A percentile compares a stretch with the other conserved stretches of the same genome.
Conservation (phyloP, 2,329 filamentous ascomycete genomes). For the Sporothrix pallida region DNA sequence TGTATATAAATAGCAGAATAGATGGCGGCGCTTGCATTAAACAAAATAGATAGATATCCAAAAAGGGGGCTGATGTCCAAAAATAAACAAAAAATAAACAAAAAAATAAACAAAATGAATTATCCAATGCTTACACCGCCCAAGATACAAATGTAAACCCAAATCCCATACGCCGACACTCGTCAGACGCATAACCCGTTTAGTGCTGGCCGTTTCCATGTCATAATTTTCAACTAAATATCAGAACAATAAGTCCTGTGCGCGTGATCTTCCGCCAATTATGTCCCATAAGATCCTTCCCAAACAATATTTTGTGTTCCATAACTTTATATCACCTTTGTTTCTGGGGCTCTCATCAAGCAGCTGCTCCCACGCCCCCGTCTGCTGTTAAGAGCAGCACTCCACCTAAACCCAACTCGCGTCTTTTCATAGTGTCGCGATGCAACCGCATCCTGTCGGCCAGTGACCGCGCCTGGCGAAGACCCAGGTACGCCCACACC, state of each 20-base stretch:
- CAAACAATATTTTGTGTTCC: background rate
- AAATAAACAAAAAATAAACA: slow-evolving; percentile 1
- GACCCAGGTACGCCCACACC: slow-evolving; percentile 58
- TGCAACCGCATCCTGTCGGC: slow-evolving; percentile 46
- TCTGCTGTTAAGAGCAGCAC: background rate
- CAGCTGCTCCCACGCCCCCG: background rate
- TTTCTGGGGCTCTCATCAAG: background rate
- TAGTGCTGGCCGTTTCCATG: background rate
- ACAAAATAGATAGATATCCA: background rate
- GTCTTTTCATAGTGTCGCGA: slow-evolving; percentile 36
- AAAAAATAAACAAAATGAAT: background rate
- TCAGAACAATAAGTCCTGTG: background rate
- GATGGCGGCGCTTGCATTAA: background rate
- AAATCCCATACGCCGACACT: too few species aligned
- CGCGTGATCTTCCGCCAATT: background rate
- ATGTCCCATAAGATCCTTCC: background rate
- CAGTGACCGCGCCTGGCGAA: slow-evolving; percentile 55
- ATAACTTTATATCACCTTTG: background rate
- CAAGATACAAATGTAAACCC: background rate
- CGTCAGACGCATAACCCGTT: too few species aligned
- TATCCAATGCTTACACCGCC: background rate
- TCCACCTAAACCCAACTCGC: background rate
- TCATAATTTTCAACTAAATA: background rate
- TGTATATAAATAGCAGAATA: slow-evolving; percentile 17
- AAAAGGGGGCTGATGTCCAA: background rate